phyloP scores from a whole-genome alignment of 169 alveolate genomes.

The Plasmodium billcollinsi region DNA sequence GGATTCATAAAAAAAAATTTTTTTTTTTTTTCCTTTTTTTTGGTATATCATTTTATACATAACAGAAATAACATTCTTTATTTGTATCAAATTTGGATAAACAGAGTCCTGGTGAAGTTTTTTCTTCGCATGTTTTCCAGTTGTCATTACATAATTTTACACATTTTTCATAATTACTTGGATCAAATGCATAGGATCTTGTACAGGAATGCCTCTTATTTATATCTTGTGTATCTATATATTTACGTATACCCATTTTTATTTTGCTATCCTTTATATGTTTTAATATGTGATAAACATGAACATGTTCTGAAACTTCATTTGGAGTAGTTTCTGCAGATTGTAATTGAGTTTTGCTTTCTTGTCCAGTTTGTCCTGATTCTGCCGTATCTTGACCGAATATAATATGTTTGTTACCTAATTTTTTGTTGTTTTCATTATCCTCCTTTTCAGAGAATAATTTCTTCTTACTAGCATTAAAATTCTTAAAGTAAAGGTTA shows the following conservation, averaged over 20 bases:
- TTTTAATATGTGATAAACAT: conserved; percentile 3
- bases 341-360: not conserved
- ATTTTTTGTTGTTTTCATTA: not conserved
- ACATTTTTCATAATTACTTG: not conserved
- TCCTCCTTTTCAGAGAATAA: not conserved
- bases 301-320: not conserved
- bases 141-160: not conserved
- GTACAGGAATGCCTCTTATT: not conserved
- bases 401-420: not conserved
- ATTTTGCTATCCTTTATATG: not conserved
- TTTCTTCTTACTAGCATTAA: not conserved
- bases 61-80: conserved; percentile 7
- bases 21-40: conserved; percentile 4
- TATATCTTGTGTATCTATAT: not conserved
- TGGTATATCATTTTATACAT: not conserved
- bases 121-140: not conserved
- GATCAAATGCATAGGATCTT: not conserved
- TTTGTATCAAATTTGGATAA: not conserved
- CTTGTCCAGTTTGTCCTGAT: not conserved
- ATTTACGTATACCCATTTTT: not conserved
- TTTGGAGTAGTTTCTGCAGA: not conserved
- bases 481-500: conserved; percentile 11
- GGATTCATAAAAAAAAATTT: not conserved
- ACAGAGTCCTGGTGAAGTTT: not conserved
- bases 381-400: not conserved